These are phyloP conservation scores for Colletotrichum lini DNA, from an alignment of 2,329 filamentous ascomycete species.

Conservation along the genomic window DNA sequence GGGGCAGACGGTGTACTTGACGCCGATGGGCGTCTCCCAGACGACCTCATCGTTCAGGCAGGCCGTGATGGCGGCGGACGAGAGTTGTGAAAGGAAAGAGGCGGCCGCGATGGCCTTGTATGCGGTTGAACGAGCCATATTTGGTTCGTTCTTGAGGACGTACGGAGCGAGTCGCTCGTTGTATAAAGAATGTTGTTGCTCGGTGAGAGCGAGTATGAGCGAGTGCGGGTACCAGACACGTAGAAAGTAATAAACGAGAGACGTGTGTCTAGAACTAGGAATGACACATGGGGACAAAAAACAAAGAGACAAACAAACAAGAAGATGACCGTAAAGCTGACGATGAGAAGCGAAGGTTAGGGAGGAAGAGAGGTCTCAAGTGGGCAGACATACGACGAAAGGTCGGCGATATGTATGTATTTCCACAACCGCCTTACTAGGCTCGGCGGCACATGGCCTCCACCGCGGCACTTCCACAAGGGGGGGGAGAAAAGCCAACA, in stretches of 20 bases:
- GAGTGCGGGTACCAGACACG: constrained; percentile 22
- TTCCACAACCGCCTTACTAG: background rate
- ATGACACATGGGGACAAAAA: constrained; percentile 7
- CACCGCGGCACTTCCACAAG: constrained; percentile 15
- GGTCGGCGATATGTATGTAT: constrained; percentile 21
- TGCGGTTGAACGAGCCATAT: constrained; percentile 29
- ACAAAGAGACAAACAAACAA: constrained; percentile 15
- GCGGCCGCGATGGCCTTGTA: constrained; percentile 35
- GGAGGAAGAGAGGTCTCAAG: background rate
- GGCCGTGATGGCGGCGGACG: constrained; percentile 35
- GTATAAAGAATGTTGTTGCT: constrained; percentile 14
- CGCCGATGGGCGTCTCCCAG: constrained; percentile 33
- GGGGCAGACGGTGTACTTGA: constrained; percentile 40
- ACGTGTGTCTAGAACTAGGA: constrained; percentile 12
- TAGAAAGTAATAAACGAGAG: constrained; percentile 14
- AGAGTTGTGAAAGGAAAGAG: constrained; percentile 31
- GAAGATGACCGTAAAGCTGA: background rate
- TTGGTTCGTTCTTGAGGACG: background rate
- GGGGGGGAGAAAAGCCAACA: constrained; percentile 8
- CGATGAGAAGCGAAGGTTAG: background rate
- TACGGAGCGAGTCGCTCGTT: constrained; percentile 1
- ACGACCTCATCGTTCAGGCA: constrained; percentile 36
- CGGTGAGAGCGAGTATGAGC: constrained; percentile 7
- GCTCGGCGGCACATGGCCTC: constrained; percentile 14
- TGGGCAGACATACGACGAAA: background rate